Evolutionary conservation across 345 rosid species (phyloP), one percentile per base, ranked within the genome.

Genomic region (Carallia pectinifolia): DNA sequence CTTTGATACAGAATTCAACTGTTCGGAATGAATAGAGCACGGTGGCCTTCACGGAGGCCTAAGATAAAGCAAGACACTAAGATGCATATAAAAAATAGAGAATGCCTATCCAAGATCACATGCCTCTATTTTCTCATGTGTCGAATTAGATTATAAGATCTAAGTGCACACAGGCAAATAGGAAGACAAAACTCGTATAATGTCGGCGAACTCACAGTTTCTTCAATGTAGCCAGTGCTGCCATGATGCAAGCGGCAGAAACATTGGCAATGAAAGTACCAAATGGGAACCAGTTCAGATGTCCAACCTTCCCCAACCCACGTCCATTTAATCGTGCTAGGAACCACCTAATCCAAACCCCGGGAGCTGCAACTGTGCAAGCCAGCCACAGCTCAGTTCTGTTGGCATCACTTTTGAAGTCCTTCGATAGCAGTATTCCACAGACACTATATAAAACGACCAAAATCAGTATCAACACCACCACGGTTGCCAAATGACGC

Each of bases 301-400:
- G 29, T 6, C 87, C 84, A 1, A 74, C 60, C 73, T 80, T 89
- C n/a, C 97, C 99, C 15, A 95, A 53, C 15, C 99, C 99, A 30
- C 78, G 82, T 18, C 99, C 99, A 15, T 92, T 95, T 10, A 90
- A 81, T 33, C 93, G 79, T n/a, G 97, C 93, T 74, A 95, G 74
- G 82, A 85, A 86, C 97, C 99, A 95, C 85, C 99, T 90, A 60
- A 87, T 86, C 99, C 99, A 95, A 12, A 92, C 99, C 52, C 98
- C 99, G 5, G 85, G 68, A 0, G 92, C 84, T 53, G 58, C 58
- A 53, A 53, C 58, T 6, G 18, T 53, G 58, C 58, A 53, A 17
- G 10, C 58, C 8, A 53, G 23, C 58, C 58, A 53, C 10, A 53
- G 58, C 10, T 53, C 23, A 9, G 58, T 7, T 17, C 27, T 7